Evolutionary conservation across 352 stramenopile genomes (phyloP), one percentile per base, ranked within the genome.

Genomic region (Phytophthora chlamydospora): DNA sequence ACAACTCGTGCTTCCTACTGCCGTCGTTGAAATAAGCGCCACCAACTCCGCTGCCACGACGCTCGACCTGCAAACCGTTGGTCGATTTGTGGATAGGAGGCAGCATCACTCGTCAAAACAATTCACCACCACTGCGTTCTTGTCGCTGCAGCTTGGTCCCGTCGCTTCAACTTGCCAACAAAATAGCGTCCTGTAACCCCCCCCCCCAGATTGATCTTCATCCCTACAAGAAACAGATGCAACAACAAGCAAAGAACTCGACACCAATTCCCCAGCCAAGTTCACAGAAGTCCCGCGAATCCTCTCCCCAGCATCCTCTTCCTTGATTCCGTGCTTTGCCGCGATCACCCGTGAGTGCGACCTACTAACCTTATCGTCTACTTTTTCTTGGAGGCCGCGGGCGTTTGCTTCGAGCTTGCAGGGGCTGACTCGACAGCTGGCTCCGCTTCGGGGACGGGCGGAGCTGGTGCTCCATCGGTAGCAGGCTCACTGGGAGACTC

Each of bases 41-140:
- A 17, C 34, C 17, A 21, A 33, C 11, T 42, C 46, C 56, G 45
- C 46, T 67, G 13, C 62, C 49, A 13, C 43, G 45, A 6, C 47
- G 58, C 27, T 62, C 55, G 13, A 53, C 74, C 3, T 48, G 32
- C 41, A 64, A 48, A 11, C 52, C 50, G 38, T 43, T 60, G 44
- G 51, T 47, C 4, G 61, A 73, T 58, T 83, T 80, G 61, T 79
- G 53, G 58, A 85, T 85, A 11, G 75, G 75, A 33, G 78, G 73
- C 7, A 88, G 41, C 75, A 88, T 83, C 52, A 64, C 33, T 45
- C 21, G 35, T 44, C 4, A 62, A 60, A 49, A 11, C 38, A 58
- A 46, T 16, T 9, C 44, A 21, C 52, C 21, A 53, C 38, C 35
- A 36, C 44, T 39, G 17, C 19, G 21, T 8, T 19, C 9, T 57